These are phyloP conservation scores for Populus tremula DNA, from an alignment of 345 rosid genomes.

Conservation along the genomic window DNA sequence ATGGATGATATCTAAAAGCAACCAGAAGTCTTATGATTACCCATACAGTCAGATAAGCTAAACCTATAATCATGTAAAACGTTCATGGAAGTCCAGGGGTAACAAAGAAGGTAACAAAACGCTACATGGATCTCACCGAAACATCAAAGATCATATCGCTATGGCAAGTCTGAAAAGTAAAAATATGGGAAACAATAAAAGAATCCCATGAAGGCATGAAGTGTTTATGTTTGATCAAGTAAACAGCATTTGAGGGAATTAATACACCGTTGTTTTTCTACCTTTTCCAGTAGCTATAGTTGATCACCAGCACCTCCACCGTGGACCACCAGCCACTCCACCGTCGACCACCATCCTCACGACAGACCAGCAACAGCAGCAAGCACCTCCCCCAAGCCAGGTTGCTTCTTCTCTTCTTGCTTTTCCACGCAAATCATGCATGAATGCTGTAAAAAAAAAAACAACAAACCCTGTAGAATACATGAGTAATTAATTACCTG, in stretches of 20 bases:
- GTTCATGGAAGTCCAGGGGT: not conserved
- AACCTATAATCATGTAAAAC: not conserved
- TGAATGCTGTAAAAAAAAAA: no score
- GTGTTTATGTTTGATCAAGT: not conserved
- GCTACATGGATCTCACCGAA: constrained; percentile 9
- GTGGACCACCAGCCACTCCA: no score
- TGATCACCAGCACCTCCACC: no score
- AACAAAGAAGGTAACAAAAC: no score
- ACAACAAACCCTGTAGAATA: no score
- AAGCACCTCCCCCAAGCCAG: no score
- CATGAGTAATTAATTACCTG: no score
- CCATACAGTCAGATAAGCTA: not conserved
- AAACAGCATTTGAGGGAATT: not conserved
- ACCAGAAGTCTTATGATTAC: not conserved
- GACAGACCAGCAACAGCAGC: no score
- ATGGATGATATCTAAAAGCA: not conserved
- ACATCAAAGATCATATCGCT: not conserved
- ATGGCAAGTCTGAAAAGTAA: not conserved
- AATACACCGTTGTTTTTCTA: not conserved
- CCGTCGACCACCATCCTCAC: no score
- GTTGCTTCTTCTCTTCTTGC: no score
- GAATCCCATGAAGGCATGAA: not conserved
- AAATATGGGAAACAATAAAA: not conserved
- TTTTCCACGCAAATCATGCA: no score
- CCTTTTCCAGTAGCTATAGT: no score